These are phyloP conservation scores for Sugiyamaella americana DNA, from an alignment of 805 yeast genomes.

Conservation along the genomic window DNA sequence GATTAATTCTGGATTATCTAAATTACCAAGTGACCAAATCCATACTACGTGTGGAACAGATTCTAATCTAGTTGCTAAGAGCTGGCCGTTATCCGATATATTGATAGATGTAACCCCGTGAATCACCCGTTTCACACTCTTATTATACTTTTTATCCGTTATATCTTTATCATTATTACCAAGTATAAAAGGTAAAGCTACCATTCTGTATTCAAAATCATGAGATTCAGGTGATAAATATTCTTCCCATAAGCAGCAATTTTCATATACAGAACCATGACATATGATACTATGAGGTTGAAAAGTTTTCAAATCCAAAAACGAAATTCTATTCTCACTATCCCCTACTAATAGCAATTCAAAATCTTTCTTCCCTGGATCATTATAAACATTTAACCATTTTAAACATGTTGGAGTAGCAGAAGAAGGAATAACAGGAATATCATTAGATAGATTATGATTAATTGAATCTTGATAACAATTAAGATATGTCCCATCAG, in stretches of 20 bases:
- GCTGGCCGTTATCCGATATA: constrained; percentile 11
- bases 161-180: not conserved
- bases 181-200: constrained; percentile 11
- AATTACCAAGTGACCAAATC: constrained; percentile 17
- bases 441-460: too few species aligned
- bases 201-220: constrained; percentile 6
- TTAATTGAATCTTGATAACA: constrained; percentile 11
- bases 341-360: constrained; percentile 21
- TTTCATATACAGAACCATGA: constrained; percentile 17
- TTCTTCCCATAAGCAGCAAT: constrained; percentile 19
- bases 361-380: not conserved
- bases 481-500: constrained; percentile 14
- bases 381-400: constrained; percentile 11
- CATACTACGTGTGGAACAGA: constrained; percentile 20
- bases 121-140: not conserved
- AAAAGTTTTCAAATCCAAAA: constrained; percentile 11
- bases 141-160: not conserved
- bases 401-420: constrained; percentile 1
- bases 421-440: not conserved
- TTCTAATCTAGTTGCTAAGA: constrained; percentile 12
- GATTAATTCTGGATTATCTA: constrained; percentile 4
- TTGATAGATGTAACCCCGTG: constrained; percentile 14
- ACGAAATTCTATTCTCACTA: constrained; percentile 12
- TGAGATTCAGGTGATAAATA: constrained; percentile 4
- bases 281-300: constrained; percentile 11